phyloP scores from a whole-genome alignment of 164 flowering plant genomes.

The Magnolia changhungtana region DNA sequence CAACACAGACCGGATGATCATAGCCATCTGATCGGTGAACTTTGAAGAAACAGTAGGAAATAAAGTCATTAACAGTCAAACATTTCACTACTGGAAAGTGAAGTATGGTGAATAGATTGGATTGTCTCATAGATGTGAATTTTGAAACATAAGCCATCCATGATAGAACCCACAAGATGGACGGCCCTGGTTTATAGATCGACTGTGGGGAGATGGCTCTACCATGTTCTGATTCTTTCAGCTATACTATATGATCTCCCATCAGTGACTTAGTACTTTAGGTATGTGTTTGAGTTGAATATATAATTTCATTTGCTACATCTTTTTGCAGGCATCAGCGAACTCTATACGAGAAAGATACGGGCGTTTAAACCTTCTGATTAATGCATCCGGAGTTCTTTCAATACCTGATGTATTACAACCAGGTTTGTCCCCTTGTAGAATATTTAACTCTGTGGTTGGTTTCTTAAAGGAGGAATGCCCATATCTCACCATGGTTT shows the following conservation, averaged over 20 bases:
- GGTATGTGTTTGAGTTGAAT: not conserved
- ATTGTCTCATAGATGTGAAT: not conserved
- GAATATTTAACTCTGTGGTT: not conserved
- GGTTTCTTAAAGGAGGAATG: not conserved
- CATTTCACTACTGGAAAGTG: not conserved
- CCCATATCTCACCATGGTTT: not conserved
- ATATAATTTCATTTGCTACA: not conserved
- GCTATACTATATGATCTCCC: not conserved
- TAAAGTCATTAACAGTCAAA: not conserved
- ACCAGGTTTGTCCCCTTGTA: conserved; percentile 54
- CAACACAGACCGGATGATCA: not conserved
- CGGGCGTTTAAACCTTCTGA: conserved; percentile 78
- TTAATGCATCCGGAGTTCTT: conserved; percentile 89
- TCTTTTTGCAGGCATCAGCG: conserved; percentile 64
- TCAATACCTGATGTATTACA: conserved; percentile 76
- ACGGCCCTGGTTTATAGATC: not conserved
- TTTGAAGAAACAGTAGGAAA: not conserved
- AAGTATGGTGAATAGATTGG: not conserved
- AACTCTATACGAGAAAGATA: conserved; percentile 49
- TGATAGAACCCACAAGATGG: not conserved
- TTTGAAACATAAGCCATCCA: not conserved
- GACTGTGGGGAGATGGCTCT: not conserved
- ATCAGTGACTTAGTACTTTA: not conserved
- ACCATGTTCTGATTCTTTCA: not conserved
- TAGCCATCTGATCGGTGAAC: not conserved